Evolutionary conservation across 225 moss, liverwort and hornwort species (phyloP).

Genomic region (Neckera pumila): DNA sequence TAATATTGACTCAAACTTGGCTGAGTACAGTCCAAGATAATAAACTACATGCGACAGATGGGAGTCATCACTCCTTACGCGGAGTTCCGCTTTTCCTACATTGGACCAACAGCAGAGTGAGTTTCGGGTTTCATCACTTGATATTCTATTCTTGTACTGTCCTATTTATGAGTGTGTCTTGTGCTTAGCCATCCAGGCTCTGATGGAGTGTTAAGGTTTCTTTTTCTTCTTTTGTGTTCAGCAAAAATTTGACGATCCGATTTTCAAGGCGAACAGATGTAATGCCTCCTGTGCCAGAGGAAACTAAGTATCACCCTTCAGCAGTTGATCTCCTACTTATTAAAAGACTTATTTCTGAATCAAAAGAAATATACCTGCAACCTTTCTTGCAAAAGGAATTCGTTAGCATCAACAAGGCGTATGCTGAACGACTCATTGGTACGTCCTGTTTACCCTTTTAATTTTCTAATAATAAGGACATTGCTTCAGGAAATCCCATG

Average conservation of each 20-base stretch:
- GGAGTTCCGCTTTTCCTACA: constrained; percentile 77
- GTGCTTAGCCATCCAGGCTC: neutral
- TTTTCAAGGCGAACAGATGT: constrained; percentile 89
- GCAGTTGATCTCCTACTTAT: constrained; percentile 94
- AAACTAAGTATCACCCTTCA: constrained; percentile 92
- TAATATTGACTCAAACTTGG: constrained; percentile 1
- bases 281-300: constrained; percentile 90
- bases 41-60: constrained; percentile 98
- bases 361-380: constrained; percentile 53
- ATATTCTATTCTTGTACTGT: neutral
- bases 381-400: constrained; percentile 92
- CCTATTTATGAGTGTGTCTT: neutral
- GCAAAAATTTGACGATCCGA: constrained; percentile 85
- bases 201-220: neutral
- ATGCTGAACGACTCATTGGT: constrained; percentile 96
- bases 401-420: constrained; percentile 69
- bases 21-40: constrained; percentile 70
- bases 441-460: neutral
- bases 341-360: constrained; percentile 79
- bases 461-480: neutral
- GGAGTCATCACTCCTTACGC: constrained; percentile 97
- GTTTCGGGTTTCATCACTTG: constrained; percentile 12
- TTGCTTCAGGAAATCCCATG: neutral
- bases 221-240: constrained; percentile 22
- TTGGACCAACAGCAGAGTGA: constrained; percentile 88